Evolutionary conservation across 371 early-diverging fungal genomes (phyloP), one percentile per base, ranked within the genome.

Genomic region (Mortierella sp.): DNA sequence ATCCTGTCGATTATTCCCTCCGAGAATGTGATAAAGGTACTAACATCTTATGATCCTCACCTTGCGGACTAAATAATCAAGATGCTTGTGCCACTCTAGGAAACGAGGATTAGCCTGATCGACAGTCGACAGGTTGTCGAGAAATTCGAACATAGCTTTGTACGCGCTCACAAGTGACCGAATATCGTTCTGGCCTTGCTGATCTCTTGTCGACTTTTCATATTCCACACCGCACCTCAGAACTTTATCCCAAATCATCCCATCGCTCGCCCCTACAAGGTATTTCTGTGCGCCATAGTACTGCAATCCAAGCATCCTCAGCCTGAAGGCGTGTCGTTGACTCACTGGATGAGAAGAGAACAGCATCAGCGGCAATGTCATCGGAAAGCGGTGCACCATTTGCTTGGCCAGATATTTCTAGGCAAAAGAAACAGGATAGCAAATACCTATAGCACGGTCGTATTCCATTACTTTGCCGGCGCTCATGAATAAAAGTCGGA

Each of bases 401-500:
- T 34, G 10, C 4, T 34, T 34, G 34, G 34, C 7, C 34, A 34
- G 34, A 7, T 34, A 34, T 7, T 7, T 10, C 34, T 10, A 34
- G 7, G 4, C 34, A 7, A 34, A 34, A 34, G 10, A 34, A 34
- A 34, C 10, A n/a, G n/a, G n/a, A n/a, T n/a, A n/a, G n/a, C n/a
- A n/a, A 4, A 34, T 57, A 71, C 71, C 60, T 47, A 50, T 43
- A 13, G 37, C 22, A 22, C 58, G 57, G 31, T 63, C 47, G 21
- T 22, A 54, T 21, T 61, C 66, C 8, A 54, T 25, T 21, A 54
- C 57, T 28, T 69, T 76, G 31, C 66, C 77, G 25, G 77, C 77
- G 8, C 65, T 61, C 7, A 69, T 68, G 31, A 76, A 76, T 5
- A 69, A 22, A 2, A 76, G 65, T 24, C 77, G 64, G 45, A 69